Evolutionary conservation across 495 filamentous ascomycete species (phyloP).

Genomic region (Xylona heveae): DNA sequence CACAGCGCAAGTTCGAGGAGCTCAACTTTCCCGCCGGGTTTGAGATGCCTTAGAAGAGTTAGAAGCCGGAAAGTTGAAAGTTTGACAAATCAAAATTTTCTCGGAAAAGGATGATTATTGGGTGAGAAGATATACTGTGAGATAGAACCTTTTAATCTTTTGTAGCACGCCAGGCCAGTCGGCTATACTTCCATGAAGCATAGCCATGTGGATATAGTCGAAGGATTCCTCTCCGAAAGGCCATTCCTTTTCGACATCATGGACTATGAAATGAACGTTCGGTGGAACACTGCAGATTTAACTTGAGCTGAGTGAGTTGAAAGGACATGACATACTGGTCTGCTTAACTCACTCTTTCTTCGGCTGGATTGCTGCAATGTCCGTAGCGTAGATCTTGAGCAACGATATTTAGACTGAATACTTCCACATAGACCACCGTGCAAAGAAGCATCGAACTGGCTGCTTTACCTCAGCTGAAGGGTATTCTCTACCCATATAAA

Average conservation of each 20-base stretch:
- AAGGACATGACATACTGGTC: no score
- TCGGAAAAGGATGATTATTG: no score
- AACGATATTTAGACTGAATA: no score
- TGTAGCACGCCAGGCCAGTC: slow-evolving; percentile 14
- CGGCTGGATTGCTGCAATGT: no score
- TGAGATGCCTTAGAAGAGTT: slow-evolving; percentile 14
- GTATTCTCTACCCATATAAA: slow-evolving; percentile 5
- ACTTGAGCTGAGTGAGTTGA: no score
- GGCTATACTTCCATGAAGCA: slow-evolving; percentile 10
- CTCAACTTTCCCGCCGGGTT: slow-evolving; percentile 32
- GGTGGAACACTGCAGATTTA: slow-evolving; percentile 18
- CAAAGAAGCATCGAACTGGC: slow-evolving; percentile 4
- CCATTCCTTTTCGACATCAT: slow-evolving; percentile 14
- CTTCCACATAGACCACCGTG: slow-evolving; percentile 6
- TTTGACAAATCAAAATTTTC: no score
- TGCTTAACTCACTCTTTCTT: no score
- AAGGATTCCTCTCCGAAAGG: slow-evolving; percentile 11
- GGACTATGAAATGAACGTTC: slow-evolving; percentile 14
- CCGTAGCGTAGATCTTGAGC: no score
- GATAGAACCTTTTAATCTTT: no score
- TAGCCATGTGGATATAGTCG: slow-evolving; percentile 15
- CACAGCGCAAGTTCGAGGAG: no score
- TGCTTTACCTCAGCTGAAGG: slow-evolving; percentile 4
- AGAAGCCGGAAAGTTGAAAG: no score
- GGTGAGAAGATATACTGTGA: no score